These are phyloP conservation scores for Termitomyces sp. DNA, from an alignment of 768 basidiomycete species.

Conservation along the genomic window DNA sequence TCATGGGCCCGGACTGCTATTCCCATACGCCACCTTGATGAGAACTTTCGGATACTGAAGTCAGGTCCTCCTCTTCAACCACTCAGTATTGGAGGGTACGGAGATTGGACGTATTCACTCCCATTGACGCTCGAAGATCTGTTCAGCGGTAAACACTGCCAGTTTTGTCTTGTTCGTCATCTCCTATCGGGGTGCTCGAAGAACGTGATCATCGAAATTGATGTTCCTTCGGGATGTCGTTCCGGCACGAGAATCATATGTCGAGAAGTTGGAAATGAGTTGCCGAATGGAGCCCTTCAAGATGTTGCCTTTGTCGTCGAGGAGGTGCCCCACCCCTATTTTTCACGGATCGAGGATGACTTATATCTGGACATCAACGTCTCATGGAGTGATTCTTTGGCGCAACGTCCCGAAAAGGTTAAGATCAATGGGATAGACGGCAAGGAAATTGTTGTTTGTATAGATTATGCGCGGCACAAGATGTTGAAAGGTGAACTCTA, in stretches of 20 bases:
- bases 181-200: constrained; percentile 43
- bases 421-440: constrained; percentile 54
- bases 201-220: constrained; percentile 52
- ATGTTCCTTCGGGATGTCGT: constrained; percentile 57
- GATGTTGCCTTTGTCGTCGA: constrained; percentile 65
- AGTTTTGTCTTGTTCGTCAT: constrained; percentile 55
- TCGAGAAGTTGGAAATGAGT: constrained; percentile 62
- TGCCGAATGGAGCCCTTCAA: constrained; percentile 48
- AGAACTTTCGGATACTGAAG: constrained; percentile 1
- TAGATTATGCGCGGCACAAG: constrained; percentile 50
- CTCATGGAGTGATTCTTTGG: constrained; percentile 47
- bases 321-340: constrained; percentile 51
- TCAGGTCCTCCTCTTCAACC: constrained; percentile 31
- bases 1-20: background rate
- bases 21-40: background rate
- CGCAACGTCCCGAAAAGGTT: constrained; percentile 41
- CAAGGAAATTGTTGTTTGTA: constrained; percentile 40
- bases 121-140: constrained; percentile 58
- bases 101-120: constrained; percentile 68
- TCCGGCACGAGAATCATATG: constrained; percentile 56
- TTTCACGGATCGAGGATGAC: constrained; percentile 51
- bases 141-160: constrained; percentile 47
- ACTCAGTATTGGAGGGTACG: constrained; percentile 35
- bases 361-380: constrained; percentile 49
- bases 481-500: constrained; percentile 42